phyloP scores from a whole-genome alignment of 2,329 filamentous ascomycete species.

The Cadophora malorum region DNA sequence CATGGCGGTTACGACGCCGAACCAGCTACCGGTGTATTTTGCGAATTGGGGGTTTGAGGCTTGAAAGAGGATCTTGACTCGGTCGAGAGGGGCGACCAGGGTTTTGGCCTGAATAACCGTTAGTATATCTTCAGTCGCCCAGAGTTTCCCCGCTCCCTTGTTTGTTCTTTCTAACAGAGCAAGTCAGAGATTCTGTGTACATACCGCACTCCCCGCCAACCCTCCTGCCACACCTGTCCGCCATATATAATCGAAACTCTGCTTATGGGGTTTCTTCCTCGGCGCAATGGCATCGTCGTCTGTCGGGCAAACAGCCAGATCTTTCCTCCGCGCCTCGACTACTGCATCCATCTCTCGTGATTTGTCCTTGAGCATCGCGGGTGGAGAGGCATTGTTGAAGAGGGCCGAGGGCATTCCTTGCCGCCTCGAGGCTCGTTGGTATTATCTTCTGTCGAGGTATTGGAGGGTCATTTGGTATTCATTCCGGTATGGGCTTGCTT shows the following conservation, averaged over 20 bases:
- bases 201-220: conserved; percentile 88
- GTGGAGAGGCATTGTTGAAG: conserved; percentile 60
- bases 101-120: conserved; percentile 78
- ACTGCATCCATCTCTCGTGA: conserved; percentile 48
- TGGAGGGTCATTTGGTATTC: conserved; percentile 27
- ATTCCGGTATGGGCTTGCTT: conserved; percentile 16
- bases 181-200: conserved; percentile 21
- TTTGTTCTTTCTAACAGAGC: conserved; percentile 1
- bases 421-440: conserved; percentile 39
- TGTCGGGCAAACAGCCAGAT: conserved; percentile 55
- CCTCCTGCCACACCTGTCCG: conserved; percentile 88
- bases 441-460: conserved; percentile 19
- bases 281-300: conserved; percentile 59
- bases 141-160: neutral
- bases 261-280: conserved; percentile 62
- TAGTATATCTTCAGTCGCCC: conserved; percentile 16
- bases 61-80: conserved; percentile 98
- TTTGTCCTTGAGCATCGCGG: conserved; percentile 53
- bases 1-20: conserved; percentile 82
- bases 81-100: conserved; percentile 90
- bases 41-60: conserved; percentile 91
- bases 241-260: conserved; percentile 82
- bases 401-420: conserved; percentile 61
- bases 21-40: conserved; percentile 91
- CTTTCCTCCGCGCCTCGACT: conserved; percentile 29